Conservation (phyloP, 1,284 basidiomycete species). For the Meira miltonrushii region DNA sequence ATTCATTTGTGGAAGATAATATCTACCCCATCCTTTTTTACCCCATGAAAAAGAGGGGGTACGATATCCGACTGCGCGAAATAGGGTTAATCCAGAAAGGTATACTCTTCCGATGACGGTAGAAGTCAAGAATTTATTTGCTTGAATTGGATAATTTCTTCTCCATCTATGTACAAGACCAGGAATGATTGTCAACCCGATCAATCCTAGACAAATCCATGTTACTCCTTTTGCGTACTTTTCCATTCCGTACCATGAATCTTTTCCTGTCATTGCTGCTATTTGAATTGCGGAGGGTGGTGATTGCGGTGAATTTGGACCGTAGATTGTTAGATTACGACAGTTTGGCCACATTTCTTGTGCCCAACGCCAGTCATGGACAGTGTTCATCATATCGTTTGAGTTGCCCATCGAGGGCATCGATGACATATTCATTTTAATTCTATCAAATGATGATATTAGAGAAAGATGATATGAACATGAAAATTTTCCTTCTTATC, state of each 20-base stretch:
- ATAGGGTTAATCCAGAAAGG: conserved; percentile 4
- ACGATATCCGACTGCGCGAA: background rate
- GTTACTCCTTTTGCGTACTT: conserved; percentile 2
- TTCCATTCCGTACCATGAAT: conserved; percentile 3
- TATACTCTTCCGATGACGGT: background rate
- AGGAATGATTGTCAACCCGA: conserved; percentile 6
- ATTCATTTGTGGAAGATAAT: background rate
- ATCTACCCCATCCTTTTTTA: background rate
- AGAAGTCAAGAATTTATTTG: background rate
- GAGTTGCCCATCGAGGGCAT: no score
- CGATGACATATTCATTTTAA: no score
- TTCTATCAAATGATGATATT: no score
- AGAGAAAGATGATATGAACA: no score
- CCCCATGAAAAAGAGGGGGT: background rate
- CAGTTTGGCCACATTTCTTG: background rate
- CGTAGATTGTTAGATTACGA: background rate
- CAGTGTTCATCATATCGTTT: no score
- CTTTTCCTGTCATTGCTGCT: conserved; percentile 6
- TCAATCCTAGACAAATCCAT: conserved; percentile 6
- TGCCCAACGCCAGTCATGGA: background rate
- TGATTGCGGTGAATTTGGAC: background rate
- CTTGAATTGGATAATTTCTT: background rate
- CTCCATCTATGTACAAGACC: conserved; percentile 1
- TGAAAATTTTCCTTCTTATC: no score
- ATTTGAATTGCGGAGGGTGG: background rate